These are phyloP conservation scores for Paraurostyla sp. DNA, from an alignment of 73 alveolate genomes.

Conservation along the genomic window DNA sequence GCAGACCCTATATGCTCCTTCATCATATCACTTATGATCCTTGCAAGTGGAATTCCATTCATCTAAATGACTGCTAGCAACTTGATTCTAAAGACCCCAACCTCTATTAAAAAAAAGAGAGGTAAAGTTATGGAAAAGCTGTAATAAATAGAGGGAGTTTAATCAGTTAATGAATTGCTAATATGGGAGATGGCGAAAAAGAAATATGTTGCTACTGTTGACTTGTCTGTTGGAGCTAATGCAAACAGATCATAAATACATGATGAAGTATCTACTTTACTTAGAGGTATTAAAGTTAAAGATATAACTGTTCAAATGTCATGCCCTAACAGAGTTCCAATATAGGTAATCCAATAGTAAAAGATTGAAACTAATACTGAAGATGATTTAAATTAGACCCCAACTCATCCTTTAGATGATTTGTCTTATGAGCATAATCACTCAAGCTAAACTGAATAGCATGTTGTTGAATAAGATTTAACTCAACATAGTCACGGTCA, in stretches of 20 bases:
- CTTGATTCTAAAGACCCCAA: conserved; percentile 75
- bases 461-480: conserved; percentile 1
- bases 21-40: conserved; percentile 95
- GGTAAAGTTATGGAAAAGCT: conserved; percentile 75
- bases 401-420: not conserved
- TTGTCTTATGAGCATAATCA: not conserved
- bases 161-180: conserved; percentile 18
- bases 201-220: conserved; percentile 24
- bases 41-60: conserved; percentile 90
- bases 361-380: not conserved
- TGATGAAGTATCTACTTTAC: conserved; percentile 47
- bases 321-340: conserved; percentile 3
- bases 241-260: conserved; percentile 21
- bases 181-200: conserved; percentile 65
- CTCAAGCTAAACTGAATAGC: not conserved
- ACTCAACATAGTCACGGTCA: not conserved
- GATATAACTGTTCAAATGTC: conserved; percentile 50
- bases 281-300: conserved; percentile 31
- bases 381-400: not conserved
- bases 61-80: conserved; percentile 82
- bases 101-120: conserved; percentile 64
- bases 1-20: conserved; percentile 98
- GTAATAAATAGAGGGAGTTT: conserved; percentile 76
- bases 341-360: not conserved
- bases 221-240: conserved; percentile 15